These are phyloP conservation scores for Leptomonas pyrrhocoris DNA, from an alignment of 208 protist species.

Conservation along the genomic window DNA sequence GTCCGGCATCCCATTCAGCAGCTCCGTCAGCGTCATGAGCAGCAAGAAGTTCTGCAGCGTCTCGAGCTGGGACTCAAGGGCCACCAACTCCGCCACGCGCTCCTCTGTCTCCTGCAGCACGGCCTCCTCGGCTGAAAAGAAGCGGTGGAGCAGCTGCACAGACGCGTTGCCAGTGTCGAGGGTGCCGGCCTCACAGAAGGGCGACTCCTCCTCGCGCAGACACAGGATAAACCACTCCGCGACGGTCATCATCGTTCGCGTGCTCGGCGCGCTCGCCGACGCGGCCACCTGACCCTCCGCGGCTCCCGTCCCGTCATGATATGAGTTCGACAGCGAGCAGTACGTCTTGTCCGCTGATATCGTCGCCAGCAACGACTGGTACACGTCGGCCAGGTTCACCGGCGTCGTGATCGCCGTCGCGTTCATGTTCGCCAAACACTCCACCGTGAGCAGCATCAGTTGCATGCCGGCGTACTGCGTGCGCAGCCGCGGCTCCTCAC, in stretches of 20 bases:
- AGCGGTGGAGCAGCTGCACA: constrained; percentile 48
- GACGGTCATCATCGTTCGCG: constrained; percentile 42
- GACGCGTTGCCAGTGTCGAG: constrained; percentile 55
- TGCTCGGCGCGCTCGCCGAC: constrained; percentile 23
- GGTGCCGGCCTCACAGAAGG: constrained; percentile 47
- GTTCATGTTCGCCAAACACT: constrained; percentile 82
- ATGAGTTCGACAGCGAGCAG: constrained; percentile 28
- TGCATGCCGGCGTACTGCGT: constrained; percentile 77
- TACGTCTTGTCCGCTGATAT: constrained; percentile 62
- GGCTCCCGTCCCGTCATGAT: constrained; percentile 2
- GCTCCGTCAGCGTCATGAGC: constrained; percentile 64
- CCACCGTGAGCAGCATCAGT: constrained; percentile 64
- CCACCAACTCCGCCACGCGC: constrained; percentile 49
- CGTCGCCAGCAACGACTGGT: constrained; percentile 49
- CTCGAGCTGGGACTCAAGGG: constrained; percentile 73
- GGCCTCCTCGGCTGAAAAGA: constrained; percentile 57
- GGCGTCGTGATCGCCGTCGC: constrained; percentile 40
- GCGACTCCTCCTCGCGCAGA: constrained; percentile 68
- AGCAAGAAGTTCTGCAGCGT: constrained; percentile 57
- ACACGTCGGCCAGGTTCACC: constrained; percentile 42
- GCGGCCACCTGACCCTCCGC: not conserved
- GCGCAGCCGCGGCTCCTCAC: constrained; percentile 50
- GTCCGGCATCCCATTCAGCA: constrained; percentile 48
- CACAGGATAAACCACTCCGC: constrained; percentile 77
- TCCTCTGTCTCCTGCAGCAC: constrained; percentile 50